Evolutionary conservation across 768 basidiomycete genomes (phyloP), one percentile per base, ranked within the genome.

Genomic region (Xerocomellus amylosporus): DNA sequence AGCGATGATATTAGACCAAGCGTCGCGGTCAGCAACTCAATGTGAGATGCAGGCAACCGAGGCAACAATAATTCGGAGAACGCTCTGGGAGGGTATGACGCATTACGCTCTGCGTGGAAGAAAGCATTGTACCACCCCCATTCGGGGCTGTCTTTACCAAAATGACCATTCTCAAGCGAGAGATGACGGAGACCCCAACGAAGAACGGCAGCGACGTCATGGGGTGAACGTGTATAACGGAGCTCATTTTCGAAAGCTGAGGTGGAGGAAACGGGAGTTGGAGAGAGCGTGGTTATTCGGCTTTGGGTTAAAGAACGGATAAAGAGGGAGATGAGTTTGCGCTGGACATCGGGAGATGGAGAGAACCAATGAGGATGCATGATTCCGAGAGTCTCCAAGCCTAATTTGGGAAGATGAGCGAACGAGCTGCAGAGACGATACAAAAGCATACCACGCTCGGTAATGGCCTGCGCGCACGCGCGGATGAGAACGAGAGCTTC

Each of bases 301-400:
- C 59, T 74, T 53, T 77, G 76, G 42, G 76, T 73, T 69, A 87
- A 75, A 2, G 87, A 87, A 58, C 79, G 80, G 56, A 92, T 75
- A 73, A 86, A 91, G 24, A 65, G 79, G 17, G 87, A 87, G 52
- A 90, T 82, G 31, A 92, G 82, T 57, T 69, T 76, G 59, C 74
- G 83, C 68, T 92, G 90, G n/a, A 79, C 71, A 10, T 82, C 79
- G 8, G 82, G 81, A 7, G 87, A 89, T 9, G 89, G 78, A 38
- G 88, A 85, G 67, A 87, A 77, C 89, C 87, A 92, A 66, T 91
- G 86, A 6, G 90, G 88, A 62, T 87, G 87, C 87, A 92, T 92
- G 43, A 92, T 77, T 19, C 90, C 90, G 43, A 88, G 83, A 4
- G 86, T 84, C 66, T 90, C 88, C 47, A 90, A 75, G n/a, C 89